Evolutionary conservation across 2,329 filamentous ascomycete species (phyloP), one percentile per base, ranked within the genome.

Genomic region (Pochonia chlamydosporia): DNA sequence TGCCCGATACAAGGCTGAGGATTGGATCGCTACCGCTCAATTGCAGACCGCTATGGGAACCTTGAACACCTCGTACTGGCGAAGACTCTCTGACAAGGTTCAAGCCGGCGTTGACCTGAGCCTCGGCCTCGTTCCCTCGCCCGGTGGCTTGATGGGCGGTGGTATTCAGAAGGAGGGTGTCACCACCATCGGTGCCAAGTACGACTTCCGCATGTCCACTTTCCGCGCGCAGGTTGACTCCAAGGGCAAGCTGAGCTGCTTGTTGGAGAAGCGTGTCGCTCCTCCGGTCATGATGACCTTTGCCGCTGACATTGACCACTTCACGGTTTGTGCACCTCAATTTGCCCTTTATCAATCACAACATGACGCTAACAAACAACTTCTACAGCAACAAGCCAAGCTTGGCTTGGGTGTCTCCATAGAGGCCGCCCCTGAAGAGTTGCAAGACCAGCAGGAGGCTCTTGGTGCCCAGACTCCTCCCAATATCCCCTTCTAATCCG

Each of bases 201-300:
- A 99, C 72, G 92, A 96, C 68, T 99, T 99, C 82, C 82, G 89
- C 63, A 88, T 90, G 73, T 93, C 89, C 47, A 93, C 89, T 43
- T 96, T 96, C 83, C 84, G 92, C 56, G 93, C 92, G 39, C 93
- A 99, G 73, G 80, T 97, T 59, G 93, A 99, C 72, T 95, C 90
- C 62, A 84, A 89, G 66, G 93, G 93, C 67, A 96, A 95, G 75
- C 78, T 99, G 52, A 89, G 87, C 70, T 93, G 89, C 65, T 73
- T 96, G 62, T 74, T 97, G 57, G 93, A 99, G 78, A 97, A 96
- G 83, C 85, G 90, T 63, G 88, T 99, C 62, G 90, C 90, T 25
- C 89, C 90, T 54, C 87, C 91, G 24, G 90, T 99, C 49, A 87
- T 85, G 67, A 82, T 99, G 73, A 95, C 91, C 49, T 96, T 99